Base-by-base conservation (phyloP, 192 early-diverging fungal genomes). In the Geranomyces variabilis region DNA sequence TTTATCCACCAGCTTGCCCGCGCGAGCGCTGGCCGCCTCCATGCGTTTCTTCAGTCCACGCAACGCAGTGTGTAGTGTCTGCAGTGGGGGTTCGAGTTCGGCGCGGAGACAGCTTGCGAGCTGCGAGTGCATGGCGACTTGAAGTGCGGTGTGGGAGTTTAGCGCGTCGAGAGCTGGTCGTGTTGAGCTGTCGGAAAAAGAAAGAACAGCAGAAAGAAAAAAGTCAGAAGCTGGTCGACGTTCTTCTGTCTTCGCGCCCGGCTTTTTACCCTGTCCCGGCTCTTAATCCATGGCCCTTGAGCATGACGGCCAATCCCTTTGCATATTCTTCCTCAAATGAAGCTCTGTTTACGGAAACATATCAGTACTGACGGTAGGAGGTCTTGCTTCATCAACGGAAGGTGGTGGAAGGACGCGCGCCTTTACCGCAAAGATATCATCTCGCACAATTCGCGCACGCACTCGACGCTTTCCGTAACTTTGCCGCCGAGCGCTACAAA, bases 281-380 rank as follows among this genome's bases (percentile, higher is more conserved):
- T 19, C 17, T 28, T 7, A 60, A 29, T 7, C 5, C 29, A 33
- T 60, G 58, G 17, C 17, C 5, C 29, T 33, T 19, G 17, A 60
- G 24, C 29, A 60, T 60, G 58, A 4, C 29, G 29, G 58, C 58
- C 58, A 60, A 9, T 8, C 58, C 58, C 29, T 60, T 60, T 19
- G 58, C 58, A 29, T 60, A 60, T 8, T 60, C 58, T 29, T 60
- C 58, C 31, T 60, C 58, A 17, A 60, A 34, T 8, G 58, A 19
- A 28, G 58, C 58, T 30, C 58, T 60, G 17, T 24, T 15, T 15
- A 53, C n/a, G 6, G 15, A 47, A 19, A 13, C 19, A 10, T 41
- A 41, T 41, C 36, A 41, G 36, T 41, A 41, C n/a, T n/a, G n/a
- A n/a, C n/a, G n/a, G n/a, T n/a, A n/a, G n/a, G n/a, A n/a, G n/a